Conservation (phyloP, 345 rosid species). For the Sisymbrium altissimum region DNA sequence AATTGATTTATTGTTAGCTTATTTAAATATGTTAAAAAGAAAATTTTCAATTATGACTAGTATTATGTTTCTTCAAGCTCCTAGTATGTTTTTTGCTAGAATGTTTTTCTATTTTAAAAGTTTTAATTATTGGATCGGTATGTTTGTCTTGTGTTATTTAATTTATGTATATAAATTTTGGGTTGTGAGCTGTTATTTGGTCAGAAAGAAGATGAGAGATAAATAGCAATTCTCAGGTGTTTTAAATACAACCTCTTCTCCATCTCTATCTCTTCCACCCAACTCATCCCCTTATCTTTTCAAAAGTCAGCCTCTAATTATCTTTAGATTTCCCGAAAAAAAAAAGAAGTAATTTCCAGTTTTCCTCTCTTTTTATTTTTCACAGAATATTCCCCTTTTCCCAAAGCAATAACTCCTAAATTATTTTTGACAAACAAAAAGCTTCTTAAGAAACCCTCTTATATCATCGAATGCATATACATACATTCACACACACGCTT, state of each 20-base stretch:
- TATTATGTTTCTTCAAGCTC: background rate
- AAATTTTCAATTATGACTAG: background rate
- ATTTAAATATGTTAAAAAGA: background rate
- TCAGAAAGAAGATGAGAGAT: conserved; percentile 35
- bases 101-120: background rate
- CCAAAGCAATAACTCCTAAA: background rate
- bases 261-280: conserved; percentile 34
- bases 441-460: background rate
- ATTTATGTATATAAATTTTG: background rate
- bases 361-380: background rate
- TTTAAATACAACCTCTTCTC: conserved; percentile 35
- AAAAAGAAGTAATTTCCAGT: background rate
- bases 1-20: background rate
- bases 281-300: conserved; percentile 20
- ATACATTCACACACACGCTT: conserved; percentile 15
- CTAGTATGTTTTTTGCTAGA: background rate
- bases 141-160: conserved; percentile 25
- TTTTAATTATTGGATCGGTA: conserved; percentile 19
- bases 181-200: conserved; percentile 35
- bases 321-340: background rate
- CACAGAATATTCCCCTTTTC: conserved; percentile 4
- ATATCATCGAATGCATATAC: conserved; percentile 1
- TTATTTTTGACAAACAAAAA: background rate
- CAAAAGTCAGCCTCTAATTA: conserved; percentile 24
- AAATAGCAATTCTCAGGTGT: conserved; percentile 37